These are phyloP conservation scores for Cytospora mali DNA, from an alignment of 2,329 filamentous ascomycete species.

Conservation along the genomic window DNA sequence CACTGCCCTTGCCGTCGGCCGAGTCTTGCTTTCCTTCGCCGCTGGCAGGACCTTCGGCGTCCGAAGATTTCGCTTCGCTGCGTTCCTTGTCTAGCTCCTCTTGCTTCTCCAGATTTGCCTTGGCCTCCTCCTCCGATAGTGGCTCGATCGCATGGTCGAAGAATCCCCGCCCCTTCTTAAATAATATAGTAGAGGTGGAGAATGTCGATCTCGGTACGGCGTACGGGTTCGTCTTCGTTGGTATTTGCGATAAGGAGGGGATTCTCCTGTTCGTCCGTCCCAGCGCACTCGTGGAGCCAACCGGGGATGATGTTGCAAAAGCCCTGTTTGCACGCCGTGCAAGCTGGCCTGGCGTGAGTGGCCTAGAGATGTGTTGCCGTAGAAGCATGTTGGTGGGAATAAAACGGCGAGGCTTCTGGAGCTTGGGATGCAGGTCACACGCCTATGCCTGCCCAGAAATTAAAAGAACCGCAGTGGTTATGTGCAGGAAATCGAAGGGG, in stretches of 20 bases:
- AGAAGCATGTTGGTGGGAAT: constrained; percentile 28
- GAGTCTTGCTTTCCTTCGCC: constrained; percentile 42
- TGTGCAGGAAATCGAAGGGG: neutral
- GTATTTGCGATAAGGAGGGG: constrained; percentile 1
- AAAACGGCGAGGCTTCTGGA: neutral
- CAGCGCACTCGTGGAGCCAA: constrained; percentile 18
- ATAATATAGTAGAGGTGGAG: constrained; percentile 41
- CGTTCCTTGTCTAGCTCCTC: constrained; percentile 51
- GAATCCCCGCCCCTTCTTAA: constrained; percentile 49
- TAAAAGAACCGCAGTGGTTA: neutral
- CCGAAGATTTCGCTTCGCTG: constrained; percentile 48
- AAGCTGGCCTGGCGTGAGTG: constrained; percentile 21
- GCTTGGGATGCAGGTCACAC: neutral
- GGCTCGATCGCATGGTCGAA: constrained; percentile 55
- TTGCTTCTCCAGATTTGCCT: constrained; percentile 53
- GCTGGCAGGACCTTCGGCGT: constrained; percentile 45
- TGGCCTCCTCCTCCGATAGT: constrained; percentile 55
- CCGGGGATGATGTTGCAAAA: constrained; percentile 17
- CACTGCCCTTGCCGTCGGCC: constrained; percentile 60
- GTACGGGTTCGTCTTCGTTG: constrained; percentile 15
- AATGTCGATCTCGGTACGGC: constrained; percentile 35
- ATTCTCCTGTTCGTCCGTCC: constrained; percentile 11
- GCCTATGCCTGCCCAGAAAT: neutral
- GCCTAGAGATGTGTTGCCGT: constrained; percentile 29
- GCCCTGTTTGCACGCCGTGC: constrained; percentile 17